Evolutionary conservation across 2,329 filamentous ascomycete genomes (phyloP), one percentile per base, ranked within the genome.

Genomic region (Nigrograna mackinnonii): DNA sequence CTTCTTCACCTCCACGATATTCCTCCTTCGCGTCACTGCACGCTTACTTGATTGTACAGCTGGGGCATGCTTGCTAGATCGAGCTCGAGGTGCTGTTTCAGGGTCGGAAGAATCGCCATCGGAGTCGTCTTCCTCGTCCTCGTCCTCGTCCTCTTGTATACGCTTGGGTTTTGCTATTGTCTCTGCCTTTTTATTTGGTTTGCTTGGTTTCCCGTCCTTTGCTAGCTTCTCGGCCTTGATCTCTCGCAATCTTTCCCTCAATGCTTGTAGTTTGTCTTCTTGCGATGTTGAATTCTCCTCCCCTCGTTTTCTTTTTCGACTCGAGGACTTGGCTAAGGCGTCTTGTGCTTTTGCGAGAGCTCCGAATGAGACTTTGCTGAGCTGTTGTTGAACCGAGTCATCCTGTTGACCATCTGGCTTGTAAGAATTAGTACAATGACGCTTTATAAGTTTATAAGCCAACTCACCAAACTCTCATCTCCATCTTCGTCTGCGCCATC

Each of bases 301-400:
- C 14, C 64, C 67, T 35, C 72, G 64, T 52, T 75, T 77, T 39
- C 67, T 70, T 65, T 72, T 73, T 49, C 64, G 57, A 9, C 55
- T 52, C 39, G 44, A 67, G 33, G 54, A 51, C 46, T 55, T 68
- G 70, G 69, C 52, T 22, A 95, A 70, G 0, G 83, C 80, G 28
- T 85, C 85, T 72, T 95, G 89, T 1, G 91, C 91, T 75, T 89
- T 89, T 51, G 89, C 89, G 30, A 96, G 77, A n/a, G 89, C 88
- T 49, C 91, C 91, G 60, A 97, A 96, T 18, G 91, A 94, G 52
- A 96, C 83, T 47, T 75, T 77, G 57, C 74, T 77, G 44, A 85
- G 68, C 22, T 71, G 64, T 12, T 70, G 64, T 36, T 74, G 61
- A 18, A 73, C 68, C 41, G 75, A 67, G 2, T 67, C 64, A 28